A percentile compares a stretch with the other conserved stretches of the same genome.
phyloP scores from a whole-genome alignment of 345 rosid genomes.

The Microcos paniculata region DNA sequence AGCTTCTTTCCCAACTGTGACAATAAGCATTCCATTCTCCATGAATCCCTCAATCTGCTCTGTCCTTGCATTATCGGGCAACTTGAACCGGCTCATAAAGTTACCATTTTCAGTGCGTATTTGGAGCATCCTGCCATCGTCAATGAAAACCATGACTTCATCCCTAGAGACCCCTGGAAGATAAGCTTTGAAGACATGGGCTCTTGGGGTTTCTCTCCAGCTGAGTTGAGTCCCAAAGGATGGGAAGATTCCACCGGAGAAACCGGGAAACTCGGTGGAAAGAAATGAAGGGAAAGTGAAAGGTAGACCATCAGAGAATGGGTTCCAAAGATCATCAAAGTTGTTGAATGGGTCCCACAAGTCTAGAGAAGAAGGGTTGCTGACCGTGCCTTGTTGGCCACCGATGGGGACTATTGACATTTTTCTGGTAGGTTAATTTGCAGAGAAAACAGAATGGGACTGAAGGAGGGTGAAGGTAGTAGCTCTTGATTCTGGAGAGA shows the following conservation, averaged over 20 bases:
- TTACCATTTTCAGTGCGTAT: constrained; percentile 9
- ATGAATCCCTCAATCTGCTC: constrained; percentile 14
- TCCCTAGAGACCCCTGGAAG: constrained; percentile 10
- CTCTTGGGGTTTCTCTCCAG: constrained; percentile 14
- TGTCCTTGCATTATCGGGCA: constrained; percentile 13
- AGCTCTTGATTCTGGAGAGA: neutral
- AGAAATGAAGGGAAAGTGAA: constrained; percentile 3
- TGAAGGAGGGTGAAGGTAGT: neutral
- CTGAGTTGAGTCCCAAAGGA: neutral
- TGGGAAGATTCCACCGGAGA: neutral
- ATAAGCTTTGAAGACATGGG: constrained; percentile 12
- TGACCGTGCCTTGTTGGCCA: neutral
- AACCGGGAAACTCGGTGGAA: neutral
- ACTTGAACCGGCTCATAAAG: constrained; percentile 16
- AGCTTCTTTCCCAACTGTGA: constrained; percentile 7
- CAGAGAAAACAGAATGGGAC: neutral
- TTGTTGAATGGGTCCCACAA: constrained; percentile 10
- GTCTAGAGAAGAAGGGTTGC: neutral
- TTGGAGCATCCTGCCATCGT: constrained; percentile 15
- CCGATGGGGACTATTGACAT: constrained; percentile 12
- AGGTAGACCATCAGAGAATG: neutral
- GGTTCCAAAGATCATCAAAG: constrained; percentile 12
- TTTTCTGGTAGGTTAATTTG: neutral
- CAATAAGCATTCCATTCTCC: constrained; percentile 15
- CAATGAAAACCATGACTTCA: constrained; percentile 13